Evolutionary conservation across 139 green algal genomes (phyloP).

Genomic region (Tetradesmus obliquus): DNA sequence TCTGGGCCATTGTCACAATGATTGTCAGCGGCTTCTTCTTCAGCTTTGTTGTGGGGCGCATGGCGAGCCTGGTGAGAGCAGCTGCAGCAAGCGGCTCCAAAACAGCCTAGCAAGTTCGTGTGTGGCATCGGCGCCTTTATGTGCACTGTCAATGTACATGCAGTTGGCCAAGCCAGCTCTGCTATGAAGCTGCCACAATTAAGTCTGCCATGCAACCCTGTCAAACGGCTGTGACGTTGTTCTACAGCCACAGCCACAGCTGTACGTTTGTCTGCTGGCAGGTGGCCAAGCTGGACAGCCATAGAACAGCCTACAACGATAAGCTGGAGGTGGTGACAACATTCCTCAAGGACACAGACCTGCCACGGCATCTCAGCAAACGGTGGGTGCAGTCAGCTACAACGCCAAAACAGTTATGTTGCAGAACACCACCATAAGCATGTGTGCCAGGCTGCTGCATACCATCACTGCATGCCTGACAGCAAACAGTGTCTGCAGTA

Average conservation of each 20-base stretch:
- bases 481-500: slow-evolving; percentile 42
- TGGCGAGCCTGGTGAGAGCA: slow-evolving; percentile 55
- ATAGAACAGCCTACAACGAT: slow-evolving; percentile 47
- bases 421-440: neutral
- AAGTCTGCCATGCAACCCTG: neutral
- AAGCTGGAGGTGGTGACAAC: slow-evolving; percentile 61
- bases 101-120: too few species aligned
- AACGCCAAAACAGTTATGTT: neutral
- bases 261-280: neutral
- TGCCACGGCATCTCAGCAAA: slow-evolving; percentile 52
- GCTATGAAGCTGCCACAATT: too few species aligned
- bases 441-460: too few species aligned
- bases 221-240: neutral
- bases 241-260: neutral
- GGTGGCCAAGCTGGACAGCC: slow-evolving; percentile 35
- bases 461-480: too few species aligned
- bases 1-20: slow-evolving; percentile 68
- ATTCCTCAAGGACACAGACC: slow-evolving; percentile 65
- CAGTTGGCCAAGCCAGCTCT: too few species aligned
- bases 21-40: slow-evolving; percentile 72
- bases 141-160: too few species aligned
- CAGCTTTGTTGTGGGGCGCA: slow-evolving; percentile 65
- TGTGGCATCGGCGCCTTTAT: too few species aligned
- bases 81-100: slow-evolving; percentile 4
- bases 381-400: slow-evolving; percentile 35